These are phyloP conservation scores for Silene vulgaris DNA, from an alignment of 179 eudicot genomes.

Conservation along the genomic window DNA sequence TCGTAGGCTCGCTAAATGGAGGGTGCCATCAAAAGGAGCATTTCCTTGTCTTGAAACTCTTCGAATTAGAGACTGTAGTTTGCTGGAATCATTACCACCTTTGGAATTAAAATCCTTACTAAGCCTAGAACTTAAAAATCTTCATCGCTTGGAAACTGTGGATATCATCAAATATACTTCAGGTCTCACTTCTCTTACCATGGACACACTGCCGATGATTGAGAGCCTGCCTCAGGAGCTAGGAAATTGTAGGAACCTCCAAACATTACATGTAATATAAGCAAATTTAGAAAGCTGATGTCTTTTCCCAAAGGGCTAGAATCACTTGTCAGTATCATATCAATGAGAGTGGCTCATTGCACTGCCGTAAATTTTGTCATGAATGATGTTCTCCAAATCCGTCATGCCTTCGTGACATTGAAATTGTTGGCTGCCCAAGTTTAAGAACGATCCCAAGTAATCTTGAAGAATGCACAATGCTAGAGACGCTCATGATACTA, in stretches of 20 bases:
- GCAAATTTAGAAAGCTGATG: neutral
- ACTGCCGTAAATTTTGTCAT: neutral
- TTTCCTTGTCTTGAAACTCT: conserved; percentile 19
- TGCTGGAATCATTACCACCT: neutral
- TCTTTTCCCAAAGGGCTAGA: neutral
- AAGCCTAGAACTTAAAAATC: neutral
- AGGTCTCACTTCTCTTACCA: neutral
- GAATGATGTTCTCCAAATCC: neutral
- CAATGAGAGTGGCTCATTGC: neutral
- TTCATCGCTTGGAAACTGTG: neutral
- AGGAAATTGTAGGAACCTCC: neutral
- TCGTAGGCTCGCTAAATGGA: conserved; percentile 7
- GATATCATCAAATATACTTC: neutral
- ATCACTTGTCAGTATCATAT: neutral
- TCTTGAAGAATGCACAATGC: neutral
- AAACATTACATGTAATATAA: neutral
- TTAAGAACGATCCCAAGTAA: neutral
- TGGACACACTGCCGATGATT: neutral
- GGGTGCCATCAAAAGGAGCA: neutral
- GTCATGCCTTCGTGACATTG: neutral
- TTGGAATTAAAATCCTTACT: neutral
- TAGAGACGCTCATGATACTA: too few species aligned
- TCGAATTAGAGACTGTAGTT: neutral
- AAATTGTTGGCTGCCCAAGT: neutral
- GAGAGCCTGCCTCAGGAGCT: neutral